Conservation (phyloP, 352 stramenopile genomes). For the Pythium grandisporangium region DNA sequence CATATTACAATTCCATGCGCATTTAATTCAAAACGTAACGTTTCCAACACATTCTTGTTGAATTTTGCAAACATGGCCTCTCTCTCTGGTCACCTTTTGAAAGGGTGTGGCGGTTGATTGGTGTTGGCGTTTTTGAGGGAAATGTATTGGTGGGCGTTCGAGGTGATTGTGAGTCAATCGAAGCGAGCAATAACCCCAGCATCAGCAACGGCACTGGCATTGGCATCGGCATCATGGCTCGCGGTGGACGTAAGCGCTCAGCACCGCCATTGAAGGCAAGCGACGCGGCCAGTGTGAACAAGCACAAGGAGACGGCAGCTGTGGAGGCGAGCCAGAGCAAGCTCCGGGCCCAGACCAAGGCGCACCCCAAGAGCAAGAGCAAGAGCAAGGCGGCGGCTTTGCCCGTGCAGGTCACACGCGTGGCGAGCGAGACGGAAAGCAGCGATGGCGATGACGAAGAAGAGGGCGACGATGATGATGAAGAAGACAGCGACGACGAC, state of each 20-base stretch:
- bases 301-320: slow-evolving; percentile 9
- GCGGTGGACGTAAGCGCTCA: slow-evolving; percentile 9
- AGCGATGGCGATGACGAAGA: slow-evolving; percentile 30
- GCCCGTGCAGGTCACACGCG: neutral
- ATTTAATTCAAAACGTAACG: too few species aligned
- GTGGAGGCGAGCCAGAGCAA: neutral
- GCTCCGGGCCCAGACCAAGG: neutral
- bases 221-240: too few species aligned
- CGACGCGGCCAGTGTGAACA: slow-evolving; percentile 7
- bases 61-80: too few species aligned
- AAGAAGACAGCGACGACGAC: slow-evolving; percentile 35
- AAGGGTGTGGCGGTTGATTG: slow-evolving; percentile 21
- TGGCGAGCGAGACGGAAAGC: slow-evolving; percentile 35
- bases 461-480: slow-evolving; percentile 37
- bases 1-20: too few species aligned
- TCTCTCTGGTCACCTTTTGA: too few species aligned
- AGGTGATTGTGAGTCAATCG: neutral
- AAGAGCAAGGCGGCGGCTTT: neutral
- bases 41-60: too few species aligned
- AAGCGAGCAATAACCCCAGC: too few species aligned
- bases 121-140: slow-evolving; percentile 11
- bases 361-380: slow-evolving; percentile 3
- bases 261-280: slow-evolving; percentile 16
- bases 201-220: too few species aligned
- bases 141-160: neutral